phyloP scores from a whole-genome alignment of 2,329 filamentous ascomycete species.

The Penicillium crustosum region DNA sequence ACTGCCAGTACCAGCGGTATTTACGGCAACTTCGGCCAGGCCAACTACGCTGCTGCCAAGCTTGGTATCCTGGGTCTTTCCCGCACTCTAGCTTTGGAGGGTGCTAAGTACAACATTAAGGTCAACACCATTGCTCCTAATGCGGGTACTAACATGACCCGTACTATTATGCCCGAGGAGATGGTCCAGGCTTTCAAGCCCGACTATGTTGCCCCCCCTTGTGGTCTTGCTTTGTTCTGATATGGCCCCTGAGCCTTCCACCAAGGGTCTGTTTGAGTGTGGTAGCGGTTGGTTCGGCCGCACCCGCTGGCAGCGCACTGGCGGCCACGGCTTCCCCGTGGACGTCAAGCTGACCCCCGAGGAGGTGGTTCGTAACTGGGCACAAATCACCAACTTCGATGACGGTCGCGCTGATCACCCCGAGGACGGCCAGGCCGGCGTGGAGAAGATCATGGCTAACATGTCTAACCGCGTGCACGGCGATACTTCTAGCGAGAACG shows the following conservation, averaged over 20 bases:
- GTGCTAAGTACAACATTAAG: slow-evolving; percentile 94
- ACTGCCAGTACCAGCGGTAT: slow-evolving; percentile 96
- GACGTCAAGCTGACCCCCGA: slow-evolving; percentile 82
- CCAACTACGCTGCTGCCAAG: slow-evolving; percentile 94
- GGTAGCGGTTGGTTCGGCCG: slow-evolving; percentile 90
- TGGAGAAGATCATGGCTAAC: slow-evolving; percentile 81
- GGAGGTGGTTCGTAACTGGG: slow-evolving; percentile 73
- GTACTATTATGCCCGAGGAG: slow-evolving; percentile 91
- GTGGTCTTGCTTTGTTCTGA: slow-evolving; percentile 85
- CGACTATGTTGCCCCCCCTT: slow-evolving; percentile 93
- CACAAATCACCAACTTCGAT: slow-evolving; percentile 81
- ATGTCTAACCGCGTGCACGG: slow-evolving; percentile 70
- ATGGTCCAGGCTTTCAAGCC: slow-evolving; percentile 99
- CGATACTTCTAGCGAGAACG: slow-evolving; percentile 53
- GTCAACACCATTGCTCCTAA: slow-evolving; percentile 99
- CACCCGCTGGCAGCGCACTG: slow-evolving; percentile 92
- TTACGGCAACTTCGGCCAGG: slow-evolving; percentile 98
- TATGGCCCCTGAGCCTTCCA: slow-evolving; percentile 77
- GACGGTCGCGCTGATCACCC: slow-evolving; percentile 86
- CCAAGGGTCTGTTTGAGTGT: slow-evolving; percentile 88
- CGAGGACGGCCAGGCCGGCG: slow-evolving; percentile 70
- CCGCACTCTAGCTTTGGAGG: slow-evolving; percentile 86
- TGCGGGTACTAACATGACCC: slow-evolving; percentile 92
- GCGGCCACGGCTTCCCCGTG: slow-evolving; percentile 87
- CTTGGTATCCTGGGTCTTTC: slow-evolving; percentile 93